These are phyloP conservation scores for Ceratopteris richardii DNA, from an alignment of 75 land plant species.

Conservation along the genomic window DNA sequence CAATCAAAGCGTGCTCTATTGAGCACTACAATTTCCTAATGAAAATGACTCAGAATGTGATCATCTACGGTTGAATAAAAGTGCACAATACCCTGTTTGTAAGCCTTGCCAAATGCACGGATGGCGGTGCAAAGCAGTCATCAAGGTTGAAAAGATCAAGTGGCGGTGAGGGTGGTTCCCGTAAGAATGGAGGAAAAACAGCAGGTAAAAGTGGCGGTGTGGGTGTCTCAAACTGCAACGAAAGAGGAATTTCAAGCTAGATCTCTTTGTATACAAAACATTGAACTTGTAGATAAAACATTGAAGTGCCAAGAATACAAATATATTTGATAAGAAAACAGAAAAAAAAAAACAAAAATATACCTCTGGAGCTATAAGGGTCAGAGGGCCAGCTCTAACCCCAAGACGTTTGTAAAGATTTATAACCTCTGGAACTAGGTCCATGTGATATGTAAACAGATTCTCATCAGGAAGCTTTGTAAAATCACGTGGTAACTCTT, in stretches of 20 bases:
- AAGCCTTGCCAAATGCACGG: conserved; percentile 25
- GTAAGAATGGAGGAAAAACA: conserved; percentile 25
- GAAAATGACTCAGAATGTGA: not conserved
- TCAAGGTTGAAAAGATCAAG: conserved; percentile 35
- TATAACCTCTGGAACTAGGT: conserved; percentile 31
- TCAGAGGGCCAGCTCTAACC: conserved; percentile 25
- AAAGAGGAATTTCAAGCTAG: too few relatives aligned
- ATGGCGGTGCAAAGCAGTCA: conserved; percentile 35
- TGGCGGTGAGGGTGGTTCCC: conserved; percentile 26
- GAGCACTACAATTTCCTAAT: not conserved
- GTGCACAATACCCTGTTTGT: conserved; percentile 19
- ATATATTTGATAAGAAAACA: not conserved
- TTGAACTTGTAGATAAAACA: not conserved
- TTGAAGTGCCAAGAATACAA: not conserved
- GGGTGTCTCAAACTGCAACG: conserved; percentile 32
- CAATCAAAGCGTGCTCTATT: not conserved
- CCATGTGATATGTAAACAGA: conserved; percentile 28
- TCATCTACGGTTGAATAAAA: too few relatives aligned
- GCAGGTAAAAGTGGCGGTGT: conserved; percentile 32
- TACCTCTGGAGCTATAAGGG: conserved; percentile 30
- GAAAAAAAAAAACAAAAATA: not conserved
- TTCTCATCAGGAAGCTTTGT: conserved; percentile 28
- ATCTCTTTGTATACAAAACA: not conserved
- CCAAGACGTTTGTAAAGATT: conserved; percentile 24
- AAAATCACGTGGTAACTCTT: conserved; percentile 30